Conservation (phyloP, 495 filamentous ascomycete genomes). For the Glutinoglossum americanum region DNA sequence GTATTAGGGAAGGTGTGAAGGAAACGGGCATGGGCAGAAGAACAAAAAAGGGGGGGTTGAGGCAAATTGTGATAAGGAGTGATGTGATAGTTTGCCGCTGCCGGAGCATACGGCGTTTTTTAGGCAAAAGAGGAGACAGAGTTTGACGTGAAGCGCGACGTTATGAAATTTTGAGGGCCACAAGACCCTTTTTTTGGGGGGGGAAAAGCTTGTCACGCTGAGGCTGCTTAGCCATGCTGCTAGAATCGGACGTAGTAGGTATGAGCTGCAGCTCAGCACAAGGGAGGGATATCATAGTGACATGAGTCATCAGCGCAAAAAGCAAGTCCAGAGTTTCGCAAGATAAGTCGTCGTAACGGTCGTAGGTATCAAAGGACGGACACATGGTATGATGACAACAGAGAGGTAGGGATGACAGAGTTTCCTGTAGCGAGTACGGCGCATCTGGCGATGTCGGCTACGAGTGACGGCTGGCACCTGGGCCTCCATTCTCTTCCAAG, state of each 20-base stretch:
- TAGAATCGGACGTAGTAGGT: not conserved
- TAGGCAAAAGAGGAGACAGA: not conserved
- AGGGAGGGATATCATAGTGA: conserved; percentile 1
- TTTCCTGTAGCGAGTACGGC: not conserved
- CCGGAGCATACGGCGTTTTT: not conserved
- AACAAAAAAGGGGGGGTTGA: not conserved
- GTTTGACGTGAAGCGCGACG: not conserved
- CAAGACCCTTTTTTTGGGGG: not conserved
- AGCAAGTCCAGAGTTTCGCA: not conserved
- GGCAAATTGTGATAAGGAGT: not conserved
- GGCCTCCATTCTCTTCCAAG: not conserved
- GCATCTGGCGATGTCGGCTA: not conserved
- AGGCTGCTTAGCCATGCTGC: not conserved
- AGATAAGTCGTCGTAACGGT: not conserved
- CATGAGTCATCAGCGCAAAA: not conserved
- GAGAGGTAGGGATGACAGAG: not conserved
- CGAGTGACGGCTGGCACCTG: not conserved
- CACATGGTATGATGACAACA: not conserved
- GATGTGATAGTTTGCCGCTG: not conserved
- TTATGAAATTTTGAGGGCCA: not conserved
- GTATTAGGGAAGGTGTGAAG: not conserved
- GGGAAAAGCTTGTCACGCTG: not conserved
- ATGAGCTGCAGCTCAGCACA: not conserved
- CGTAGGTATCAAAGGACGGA: not conserved
- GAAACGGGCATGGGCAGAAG: not conserved